Evolutionary conservation across 495 filamentous ascomycete genomes (phyloP).

Genomic region (Extremus antarcticus): DNA sequence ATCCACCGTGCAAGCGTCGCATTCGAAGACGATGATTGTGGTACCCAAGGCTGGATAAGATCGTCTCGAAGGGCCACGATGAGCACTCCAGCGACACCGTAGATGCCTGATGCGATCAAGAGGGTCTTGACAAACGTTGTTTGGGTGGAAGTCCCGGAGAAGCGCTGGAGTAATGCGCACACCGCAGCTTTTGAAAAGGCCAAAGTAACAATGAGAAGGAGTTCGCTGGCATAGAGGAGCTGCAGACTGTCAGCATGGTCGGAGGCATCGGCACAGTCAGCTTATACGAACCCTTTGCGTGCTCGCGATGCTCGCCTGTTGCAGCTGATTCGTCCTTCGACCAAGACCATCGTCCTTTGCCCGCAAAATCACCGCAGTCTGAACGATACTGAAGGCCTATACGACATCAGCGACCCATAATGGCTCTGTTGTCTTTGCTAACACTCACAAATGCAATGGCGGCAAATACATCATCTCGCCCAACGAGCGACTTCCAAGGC

Average conservation of each 20-base stretch:
- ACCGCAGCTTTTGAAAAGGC: neutral
- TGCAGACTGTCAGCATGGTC: neutral
- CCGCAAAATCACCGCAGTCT: neutral
- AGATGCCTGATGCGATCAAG: neutral
- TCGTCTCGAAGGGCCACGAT: neutral
- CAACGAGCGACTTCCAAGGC: neutral
- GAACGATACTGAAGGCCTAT: neutral
- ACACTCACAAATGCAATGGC: neutral
- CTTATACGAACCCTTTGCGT: too few species aligned
- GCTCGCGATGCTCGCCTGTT: too few species aligned
- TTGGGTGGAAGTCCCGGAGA: neutral
- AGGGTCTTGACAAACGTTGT: neutral
- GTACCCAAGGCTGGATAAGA: neutral
- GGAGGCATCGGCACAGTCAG: too few species aligned
- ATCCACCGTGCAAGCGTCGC: neutral
- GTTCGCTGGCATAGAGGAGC: neutral
- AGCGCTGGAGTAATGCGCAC: neutral
- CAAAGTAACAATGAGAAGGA: neutral
- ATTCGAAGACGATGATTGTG: too few species aligned
- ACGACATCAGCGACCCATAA: neutral
- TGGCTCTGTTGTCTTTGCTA: neutral
- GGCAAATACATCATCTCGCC: neutral
- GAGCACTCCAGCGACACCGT: neutral
- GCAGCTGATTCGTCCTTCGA: neutral
- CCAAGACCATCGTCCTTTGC: neutral